Conservation (phyloP, 108 stramenopile species). For the Skeletonema costatum region DNA sequence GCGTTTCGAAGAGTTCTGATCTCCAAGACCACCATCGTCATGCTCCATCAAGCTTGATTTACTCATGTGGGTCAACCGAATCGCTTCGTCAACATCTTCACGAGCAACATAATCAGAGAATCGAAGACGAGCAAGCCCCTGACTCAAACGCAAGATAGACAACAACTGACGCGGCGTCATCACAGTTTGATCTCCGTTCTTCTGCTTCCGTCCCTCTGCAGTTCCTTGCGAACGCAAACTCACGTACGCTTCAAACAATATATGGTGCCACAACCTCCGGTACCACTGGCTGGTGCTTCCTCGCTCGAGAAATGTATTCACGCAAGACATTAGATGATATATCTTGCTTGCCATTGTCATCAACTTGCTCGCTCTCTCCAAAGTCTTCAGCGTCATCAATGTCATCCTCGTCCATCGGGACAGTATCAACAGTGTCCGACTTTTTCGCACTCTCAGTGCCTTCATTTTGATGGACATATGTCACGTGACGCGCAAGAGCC, state of each 20-base stretch:
- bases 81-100: conserved; percentile 98
- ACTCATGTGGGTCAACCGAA: conserved; percentile 93
- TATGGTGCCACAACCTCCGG: conserved; percentile 92
- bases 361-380: conserved; percentile 33
- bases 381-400: conserved; percentile 3
- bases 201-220: conserved; percentile 58
- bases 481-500: conserved; percentile 96
- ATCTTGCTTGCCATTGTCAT: conserved; percentile 30
- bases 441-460: conserved; percentile 53
- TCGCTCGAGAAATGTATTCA: conserved; percentile 94
- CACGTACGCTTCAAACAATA: conserved; percentile 97
- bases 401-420: conserved; percentile 45
- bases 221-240: conserved; percentile 84
- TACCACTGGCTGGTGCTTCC: conserved; percentile 89
- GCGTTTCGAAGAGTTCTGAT: conserved; percentile 24
- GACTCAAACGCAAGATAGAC: conserved; percentile 94
- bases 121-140: conserved; percentile 94
- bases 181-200: conserved; percentile 87
- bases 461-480: conserved; percentile 97
- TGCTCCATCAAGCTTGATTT: conserved; percentile 72
- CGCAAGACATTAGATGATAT: conserved; percentile 85
- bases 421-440: conserved; percentile 4
- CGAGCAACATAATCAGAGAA: conserved; percentile 92
- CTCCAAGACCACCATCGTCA: conserved; percentile 20
- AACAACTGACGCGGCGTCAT: conserved; percentile 98